Percentiles rank a stretch among this genome's conserved stretches.
These are phyloP conservation scores for Geopyxis carbonaria DNA, from an alignment of 495 filamentous ascomycete species.

Conservation along the genomic window DNA sequence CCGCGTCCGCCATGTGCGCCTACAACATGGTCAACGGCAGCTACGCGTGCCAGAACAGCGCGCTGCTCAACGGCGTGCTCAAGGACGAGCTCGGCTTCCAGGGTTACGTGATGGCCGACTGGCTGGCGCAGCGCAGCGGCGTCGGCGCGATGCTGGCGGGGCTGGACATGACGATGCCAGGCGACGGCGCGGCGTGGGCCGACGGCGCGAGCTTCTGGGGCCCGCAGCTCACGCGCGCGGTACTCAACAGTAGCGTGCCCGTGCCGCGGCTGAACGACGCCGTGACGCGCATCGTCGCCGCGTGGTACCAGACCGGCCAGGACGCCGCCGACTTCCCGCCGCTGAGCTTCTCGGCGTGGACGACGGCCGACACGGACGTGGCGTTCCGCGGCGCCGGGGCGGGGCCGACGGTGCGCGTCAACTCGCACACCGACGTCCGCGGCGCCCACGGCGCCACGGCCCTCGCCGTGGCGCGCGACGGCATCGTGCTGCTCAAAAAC, in stretches of 20 bases:
- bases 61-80: conserved; percentile 49
- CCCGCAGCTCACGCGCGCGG: conserved; percentile 46
- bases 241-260: conserved; percentile 53
- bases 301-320: conserved; percentile 64
- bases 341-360: conserved; percentile 52
- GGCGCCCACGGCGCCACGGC: conserved; percentile 54
- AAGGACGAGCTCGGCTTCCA: conserved; percentile 71
- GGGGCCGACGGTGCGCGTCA: conserved; percentile 17
- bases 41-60: conserved; percentile 51
- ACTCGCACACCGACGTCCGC: conserved; percentile 63
- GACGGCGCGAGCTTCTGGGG: conserved; percentile 49
- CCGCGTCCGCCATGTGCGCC: conserved; percentile 52
- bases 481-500: conserved; percentile 84
- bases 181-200: conserved; percentile 36
- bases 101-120: conserved; percentile 47
- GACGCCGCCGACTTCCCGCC: conserved; percentile 46
- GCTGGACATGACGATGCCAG: conserved; percentile 63
- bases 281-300: conserved; percentile 45
- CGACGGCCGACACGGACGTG: conserved; percentile 30
- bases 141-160: conserved; percentile 55
- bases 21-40: conserved; percentile 66
- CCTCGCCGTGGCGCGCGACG: conserved; percentile 54
- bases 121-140: conserved; percentile 60
- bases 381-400: conserved; percentile 34
- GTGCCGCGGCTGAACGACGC: conserved; percentile 59